These are phyloP conservation scores for Dactylellina parvicollis DNA, from an alignment of 2,329 filamentous ascomycete genomes.

Conservation along the genomic window DNA sequence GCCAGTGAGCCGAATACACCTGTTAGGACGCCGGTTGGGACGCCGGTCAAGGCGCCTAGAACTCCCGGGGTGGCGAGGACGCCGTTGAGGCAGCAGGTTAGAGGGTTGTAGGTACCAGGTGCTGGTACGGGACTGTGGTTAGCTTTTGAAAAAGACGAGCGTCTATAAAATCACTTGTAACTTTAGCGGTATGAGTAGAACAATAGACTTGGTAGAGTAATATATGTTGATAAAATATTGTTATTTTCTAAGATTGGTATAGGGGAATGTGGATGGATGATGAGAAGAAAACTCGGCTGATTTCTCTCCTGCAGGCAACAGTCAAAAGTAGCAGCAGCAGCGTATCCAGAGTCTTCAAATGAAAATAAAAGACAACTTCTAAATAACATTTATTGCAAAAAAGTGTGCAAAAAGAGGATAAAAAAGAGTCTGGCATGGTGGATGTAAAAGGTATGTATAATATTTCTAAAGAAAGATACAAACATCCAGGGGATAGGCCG, in stretches of 20 bases:
- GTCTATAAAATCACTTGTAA: not conserved
- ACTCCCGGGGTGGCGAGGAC: constrained; percentile 36
- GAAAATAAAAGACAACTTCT: constrained; percentile 62
- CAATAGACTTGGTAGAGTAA: constrained; percentile 3
- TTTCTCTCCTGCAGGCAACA: not conserved
- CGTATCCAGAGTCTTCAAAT: constrained; percentile 16
- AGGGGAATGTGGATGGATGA: not conserved
- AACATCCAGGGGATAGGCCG: constrained; percentile 33
- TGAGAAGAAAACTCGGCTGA: not conserved
- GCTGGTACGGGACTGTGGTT: constrained; percentile 14
- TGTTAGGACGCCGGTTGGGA: constrained; percentile 42
- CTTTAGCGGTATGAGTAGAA: not conserved
- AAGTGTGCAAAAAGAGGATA: constrained; percentile 42
- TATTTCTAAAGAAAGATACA: constrained; percentile 47
- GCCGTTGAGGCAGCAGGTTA: constrained; percentile 20
- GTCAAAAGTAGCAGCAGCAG: too few species aligned
- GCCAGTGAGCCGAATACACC: constrained; percentile 53
- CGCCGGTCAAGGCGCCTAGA: constrained; percentile 44
- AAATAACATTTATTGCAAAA: constrained; percentile 62
- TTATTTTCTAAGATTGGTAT: constrained; percentile 10
- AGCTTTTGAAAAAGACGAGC: not conserved
- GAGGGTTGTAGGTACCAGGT: too few species aligned
- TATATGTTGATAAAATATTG: not conserved
- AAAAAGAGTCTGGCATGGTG: constrained; percentile 24
- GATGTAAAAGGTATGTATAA: constrained; percentile 13